These are phyloP conservation scores for Mortierella claussenii DNA, from an alignment of 192 early-diverging fungal genomes.

Conservation along the genomic window DNA sequence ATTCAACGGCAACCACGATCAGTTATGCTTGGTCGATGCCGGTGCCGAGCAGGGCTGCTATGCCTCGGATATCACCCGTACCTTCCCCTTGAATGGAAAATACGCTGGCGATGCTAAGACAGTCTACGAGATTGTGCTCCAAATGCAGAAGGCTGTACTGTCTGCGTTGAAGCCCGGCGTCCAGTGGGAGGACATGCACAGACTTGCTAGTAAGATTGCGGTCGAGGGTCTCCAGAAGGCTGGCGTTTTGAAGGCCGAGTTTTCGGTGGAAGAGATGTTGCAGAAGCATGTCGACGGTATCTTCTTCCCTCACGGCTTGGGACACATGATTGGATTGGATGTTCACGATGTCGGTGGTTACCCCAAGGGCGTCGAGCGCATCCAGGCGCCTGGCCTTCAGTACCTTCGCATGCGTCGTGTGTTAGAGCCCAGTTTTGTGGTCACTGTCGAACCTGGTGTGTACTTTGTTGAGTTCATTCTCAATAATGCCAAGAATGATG, in stretches of 20 bases:
- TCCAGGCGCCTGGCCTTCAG: constrained; percentile 75
- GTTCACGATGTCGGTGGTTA: constrained; percentile 95
- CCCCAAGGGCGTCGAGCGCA: constrained; percentile 75
- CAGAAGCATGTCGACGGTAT: constrained; percentile 73
- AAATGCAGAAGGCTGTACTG: constrained; percentile 84
- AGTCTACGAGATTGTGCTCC: constrained; percentile 86
- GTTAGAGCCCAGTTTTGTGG: constrained; percentile 82
- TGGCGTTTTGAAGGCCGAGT: constrained; percentile 78
- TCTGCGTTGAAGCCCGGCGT: constrained; percentile 75
- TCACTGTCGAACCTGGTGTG: constrained; percentile 93
- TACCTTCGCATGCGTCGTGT: constrained; percentile 75
- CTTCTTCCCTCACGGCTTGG: constrained; percentile 94
- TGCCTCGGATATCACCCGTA: constrained; percentile 92
- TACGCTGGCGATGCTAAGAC: constrained; percentile 78
- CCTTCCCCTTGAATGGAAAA: constrained; percentile 82
- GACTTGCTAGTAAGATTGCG: constrained; percentile 70
- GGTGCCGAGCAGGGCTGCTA: constrained; percentile 86
- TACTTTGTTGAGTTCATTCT: constrained; percentile 91
- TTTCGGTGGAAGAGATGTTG: constrained; percentile 66
- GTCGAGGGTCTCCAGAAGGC: constrained; percentile 74
- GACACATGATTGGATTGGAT: constrained; percentile 91
- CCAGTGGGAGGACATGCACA: constrained; percentile 93
- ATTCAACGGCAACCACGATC: constrained; percentile 48
- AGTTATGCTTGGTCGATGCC: constrained; percentile 84
- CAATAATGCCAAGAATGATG: constrained; percentile 65